Evolutionary conservation across 768 basidiomycete genomes (phyloP).

Genomic region (Pleurotus tuoliensis): DNA sequence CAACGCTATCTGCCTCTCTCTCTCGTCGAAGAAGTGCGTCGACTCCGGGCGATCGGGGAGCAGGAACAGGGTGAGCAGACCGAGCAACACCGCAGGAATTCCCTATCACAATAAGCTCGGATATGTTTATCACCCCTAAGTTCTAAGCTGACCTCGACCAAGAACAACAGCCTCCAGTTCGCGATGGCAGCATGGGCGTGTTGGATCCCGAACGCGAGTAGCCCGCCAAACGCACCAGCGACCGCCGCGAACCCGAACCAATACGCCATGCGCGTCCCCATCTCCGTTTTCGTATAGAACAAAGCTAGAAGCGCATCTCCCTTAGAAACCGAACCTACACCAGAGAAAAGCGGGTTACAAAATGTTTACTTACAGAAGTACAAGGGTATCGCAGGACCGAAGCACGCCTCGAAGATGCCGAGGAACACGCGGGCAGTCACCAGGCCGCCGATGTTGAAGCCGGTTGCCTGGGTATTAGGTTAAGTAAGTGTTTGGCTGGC

Average conservation of each 20-base stretch:
- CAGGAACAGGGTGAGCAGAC: conserved; percentile 46
- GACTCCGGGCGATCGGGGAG: conserved; percentile 73
- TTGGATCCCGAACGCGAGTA: conserved; percentile 78
- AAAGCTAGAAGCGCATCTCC: conserved; percentile 42
- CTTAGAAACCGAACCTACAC: no score
- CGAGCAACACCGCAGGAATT: conserved; percentile 61
- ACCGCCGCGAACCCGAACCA: conserved; percentile 86
- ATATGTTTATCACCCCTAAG: background rate
- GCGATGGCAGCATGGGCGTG: conserved; percentile 45
- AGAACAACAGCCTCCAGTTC: conserved; percentile 65
- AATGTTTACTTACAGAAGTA: conserved; percentile 54
- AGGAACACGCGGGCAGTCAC: conserved; percentile 56
- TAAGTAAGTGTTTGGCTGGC: background rate
- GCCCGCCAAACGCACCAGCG: conserved; percentile 82
- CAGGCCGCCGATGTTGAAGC: conserved; percentile 57
- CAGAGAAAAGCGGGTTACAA: no score
- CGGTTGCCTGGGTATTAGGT: conserved; percentile 45
- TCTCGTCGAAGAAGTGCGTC: conserved; percentile 51
- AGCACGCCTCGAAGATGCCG: conserved; percentile 77
- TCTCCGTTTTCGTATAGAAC: conserved; percentile 72
- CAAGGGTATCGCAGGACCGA: conserved; percentile 73
- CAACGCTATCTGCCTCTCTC: conserved; percentile 57
- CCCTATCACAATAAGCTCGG: conserved; percentile 37
- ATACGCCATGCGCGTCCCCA: conserved; percentile 73
- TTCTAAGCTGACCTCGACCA: conserved; percentile 53